Evolutionary conservation across 2,329 filamentous ascomycete genomes (phyloP), one percentile per base, ranked within the genome.

Genomic region (Penicillium psychrosexuale): DNA sequence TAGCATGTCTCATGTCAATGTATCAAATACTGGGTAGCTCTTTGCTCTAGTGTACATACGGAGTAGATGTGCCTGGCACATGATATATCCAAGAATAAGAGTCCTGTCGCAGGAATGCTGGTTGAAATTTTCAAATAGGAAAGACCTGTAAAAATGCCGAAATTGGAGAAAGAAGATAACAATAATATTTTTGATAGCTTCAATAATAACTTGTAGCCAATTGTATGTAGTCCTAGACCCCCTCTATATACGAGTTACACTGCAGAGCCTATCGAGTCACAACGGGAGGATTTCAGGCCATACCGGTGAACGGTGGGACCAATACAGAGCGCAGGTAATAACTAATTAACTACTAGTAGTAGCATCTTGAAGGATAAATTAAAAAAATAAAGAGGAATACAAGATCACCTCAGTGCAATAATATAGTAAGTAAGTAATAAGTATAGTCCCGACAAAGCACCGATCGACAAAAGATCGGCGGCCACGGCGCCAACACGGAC

Each of bases 391-490:
- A 27, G 17, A 24, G 6, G 24, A 15, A 43, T 45, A 39, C 19
- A n/a, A 30, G 9, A 48, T n/a, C 19, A 12, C 19, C 5, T 31
- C 4, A 30, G n/a, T 34, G 6, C 9, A 46, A 24, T n/a, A 31
- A 34, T 15, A 30, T 27, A 36, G 22, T 12, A 30, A 5, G 22
- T 12, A 30, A 5, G 19, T 19, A 19, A 19, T 19, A 19, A 19
- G 19, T 30, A 15, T 24, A 49, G 27, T 49, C 28, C 37, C 22
- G 33, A 19, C n/a, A 36, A 45, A 24, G 43, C 30, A 47, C 17
- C 47, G 60, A 62, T 62, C 60, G 59, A 56, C 61, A 47, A 22
- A 33, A 19, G 61, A 61, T 60, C 59, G 51, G 54, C 56, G 47
- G 50, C 37, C 44, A 50, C 19, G 19, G 44, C 44, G 34, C 33